Conservation (phyloP, 441 rosid genomes). For the Gossypium schwendimanii region DNA sequence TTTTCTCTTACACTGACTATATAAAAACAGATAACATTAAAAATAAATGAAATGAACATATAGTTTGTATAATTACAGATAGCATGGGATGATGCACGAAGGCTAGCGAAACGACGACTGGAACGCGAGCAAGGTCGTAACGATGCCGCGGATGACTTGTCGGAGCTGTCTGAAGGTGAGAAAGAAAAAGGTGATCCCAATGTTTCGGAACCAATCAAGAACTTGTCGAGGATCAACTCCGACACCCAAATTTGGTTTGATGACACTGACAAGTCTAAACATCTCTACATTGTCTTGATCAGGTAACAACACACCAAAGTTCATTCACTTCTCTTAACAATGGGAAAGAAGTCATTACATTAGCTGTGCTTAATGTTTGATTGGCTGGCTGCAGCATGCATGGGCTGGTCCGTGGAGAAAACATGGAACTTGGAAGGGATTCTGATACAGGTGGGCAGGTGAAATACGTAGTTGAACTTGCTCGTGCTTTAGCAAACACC, state of each 20-base stretch:
- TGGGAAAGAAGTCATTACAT: not conserved
- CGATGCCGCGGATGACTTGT: conserved; percentile 64
- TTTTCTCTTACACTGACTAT: too few species aligned
- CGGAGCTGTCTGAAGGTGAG: conserved; percentile 85
- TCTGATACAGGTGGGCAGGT: conserved; percentile 82
- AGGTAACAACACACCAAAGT: conserved; percentile 28
- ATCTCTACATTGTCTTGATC: conserved; percentile 56
- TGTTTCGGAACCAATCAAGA: conserved; percentile 23
- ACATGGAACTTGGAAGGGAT: conserved; percentile 80
- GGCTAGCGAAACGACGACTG: conserved; percentile 51
- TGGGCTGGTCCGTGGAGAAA: conserved; percentile 68
- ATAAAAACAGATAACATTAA: too few species aligned
- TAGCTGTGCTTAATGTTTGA: not conserved
- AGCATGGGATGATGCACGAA: conserved; percentile 61
- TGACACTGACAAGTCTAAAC: conserved; percentile 32
- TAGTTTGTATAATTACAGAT: conserved; percentile 34
- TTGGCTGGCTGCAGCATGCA: conserved; percentile 40
- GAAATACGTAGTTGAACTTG: conserved; percentile 68
- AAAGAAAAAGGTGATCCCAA: conserved; percentile 43
- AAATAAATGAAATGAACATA: not conserved
- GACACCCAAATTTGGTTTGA: conserved; percentile 45
- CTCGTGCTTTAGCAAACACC: conserved; percentile 56
- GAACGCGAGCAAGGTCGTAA: conserved; percentile 78
- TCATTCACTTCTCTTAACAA: not conserved
- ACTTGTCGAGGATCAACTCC: conserved; percentile 38